phyloP scores from a whole-genome alignment of 768 basidiomycete species.

The Termitomyces sp. region DNA sequence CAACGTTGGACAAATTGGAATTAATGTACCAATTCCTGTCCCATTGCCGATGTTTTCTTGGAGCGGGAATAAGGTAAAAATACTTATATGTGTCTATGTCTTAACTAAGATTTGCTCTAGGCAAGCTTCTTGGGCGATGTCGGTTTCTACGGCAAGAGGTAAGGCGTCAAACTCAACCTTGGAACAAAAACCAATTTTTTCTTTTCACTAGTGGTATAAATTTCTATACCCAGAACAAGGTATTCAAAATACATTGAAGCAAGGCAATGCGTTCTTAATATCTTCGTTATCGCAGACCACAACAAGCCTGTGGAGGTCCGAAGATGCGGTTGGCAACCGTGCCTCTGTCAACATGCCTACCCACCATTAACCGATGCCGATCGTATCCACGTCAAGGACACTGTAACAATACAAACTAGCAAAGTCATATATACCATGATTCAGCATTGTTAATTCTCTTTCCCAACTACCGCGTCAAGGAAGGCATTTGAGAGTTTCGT shows the following conservation, averaged over 20 bases:
- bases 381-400: background rate
- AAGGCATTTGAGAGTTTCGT: constrained; percentile 71
- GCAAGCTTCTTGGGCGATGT: constrained; percentile 80
- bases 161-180: constrained; percentile 12
- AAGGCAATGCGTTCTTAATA: background rate
- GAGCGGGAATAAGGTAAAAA: constrained; percentile 82
- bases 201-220: constrained; percentile 62
- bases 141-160: constrained; percentile 89
- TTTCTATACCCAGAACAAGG: constrained; percentile 97
- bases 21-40: constrained; percentile 91
- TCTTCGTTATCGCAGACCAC: constrained; percentile 53
- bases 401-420: background rate
- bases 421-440: background rate
- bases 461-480: constrained; percentile 54
- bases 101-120: constrained; percentile 20
- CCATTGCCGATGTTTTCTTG: constrained; percentile 92
- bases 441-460: constrained; percentile 11
- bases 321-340: constrained; percentile 72
- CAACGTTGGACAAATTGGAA: constrained; percentile 89
- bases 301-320: constrained; percentile 88
- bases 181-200: background rate
- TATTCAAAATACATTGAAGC: constrained; percentile 14
- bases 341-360: constrained; percentile 90
- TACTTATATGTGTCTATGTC: background rate
- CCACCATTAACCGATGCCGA: constrained; percentile 39